Evolutionary conservation across 169 alveolate species (phyloP).

Genomic region (Eimeria necatrix): DNA sequence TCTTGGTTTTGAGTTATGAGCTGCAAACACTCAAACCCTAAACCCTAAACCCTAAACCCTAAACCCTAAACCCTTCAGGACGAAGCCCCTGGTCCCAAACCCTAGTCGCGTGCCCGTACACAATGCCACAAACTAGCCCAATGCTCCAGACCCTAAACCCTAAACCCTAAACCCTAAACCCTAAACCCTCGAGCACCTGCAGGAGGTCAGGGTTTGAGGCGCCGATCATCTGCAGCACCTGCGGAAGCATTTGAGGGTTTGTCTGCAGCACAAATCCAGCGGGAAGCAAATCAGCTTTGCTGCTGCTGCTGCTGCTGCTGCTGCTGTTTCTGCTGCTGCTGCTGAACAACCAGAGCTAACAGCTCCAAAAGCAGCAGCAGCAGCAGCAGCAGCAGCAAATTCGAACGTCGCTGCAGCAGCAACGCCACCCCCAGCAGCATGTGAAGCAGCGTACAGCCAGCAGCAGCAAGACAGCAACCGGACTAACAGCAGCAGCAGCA

Average conservation of each 20-base stretch:
- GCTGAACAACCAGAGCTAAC: not conserved
- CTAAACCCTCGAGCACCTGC: constrained; percentile 83
- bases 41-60: no score
- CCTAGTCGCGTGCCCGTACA: no score
- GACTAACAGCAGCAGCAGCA: not conserved
- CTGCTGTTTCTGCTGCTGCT: not conserved
- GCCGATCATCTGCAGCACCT: constrained; percentile 90
- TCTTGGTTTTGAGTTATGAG: constrained; percentile 91
- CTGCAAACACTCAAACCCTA: constrained; percentile 29
- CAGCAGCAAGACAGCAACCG: not conserved
- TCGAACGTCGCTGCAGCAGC: no score
- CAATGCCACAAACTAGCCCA: not conserved
- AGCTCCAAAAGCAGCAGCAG: not conserved
- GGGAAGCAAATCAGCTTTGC: not conserved
- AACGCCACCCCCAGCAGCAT: not conserved
- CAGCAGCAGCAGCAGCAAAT: not conserved
- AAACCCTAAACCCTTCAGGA: no score
- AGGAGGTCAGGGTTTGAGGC: constrained; percentile 91
- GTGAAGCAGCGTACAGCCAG: not conserved
- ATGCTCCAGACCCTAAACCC: not conserved
- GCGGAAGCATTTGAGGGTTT: constrained; percentile 94
- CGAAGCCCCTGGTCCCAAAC: no score
- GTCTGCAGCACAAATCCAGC: constrained; percentile 85
- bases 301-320: not conserved
- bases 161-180: not conserved